These are phyloP conservation scores for Ganoderma sinense DNA, from an alignment of 1,284 basidiomycete genomes.

Conservation along the genomic window DNA sequence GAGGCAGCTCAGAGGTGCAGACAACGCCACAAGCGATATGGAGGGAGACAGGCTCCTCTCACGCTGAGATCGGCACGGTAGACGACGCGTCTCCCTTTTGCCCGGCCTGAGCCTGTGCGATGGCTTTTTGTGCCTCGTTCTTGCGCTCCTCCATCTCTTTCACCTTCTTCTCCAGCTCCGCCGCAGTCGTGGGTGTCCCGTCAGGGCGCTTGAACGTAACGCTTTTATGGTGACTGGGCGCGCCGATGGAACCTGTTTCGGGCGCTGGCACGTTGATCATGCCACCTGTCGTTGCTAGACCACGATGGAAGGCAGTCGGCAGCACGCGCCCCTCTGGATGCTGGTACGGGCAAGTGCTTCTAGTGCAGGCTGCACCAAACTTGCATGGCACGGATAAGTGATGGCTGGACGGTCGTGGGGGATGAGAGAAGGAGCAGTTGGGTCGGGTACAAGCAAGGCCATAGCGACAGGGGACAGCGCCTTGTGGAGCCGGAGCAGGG, in stretches of 20 bases:
- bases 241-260: constrained; percentile 69
- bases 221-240: constrained; percentile 67
- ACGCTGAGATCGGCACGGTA: constrained; percentile 62
- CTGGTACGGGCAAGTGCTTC: constrained; percentile 76
- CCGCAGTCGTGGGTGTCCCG: constrained; percentile 61
- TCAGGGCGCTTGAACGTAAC: constrained; percentile 67
- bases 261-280: constrained; percentile 66
- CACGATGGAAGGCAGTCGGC: constrained; percentile 79
- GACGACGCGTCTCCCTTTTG: constrained; percentile 65
- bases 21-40: not conserved
- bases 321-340: constrained; percentile 83
- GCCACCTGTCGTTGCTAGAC: constrained; percentile 64
- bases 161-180: constrained; percentile 62
- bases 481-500: constrained; percentile 34
- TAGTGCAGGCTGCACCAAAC: constrained; percentile 82
- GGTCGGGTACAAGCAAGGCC: constrained; percentile 79
- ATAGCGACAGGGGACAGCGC: constrained; percentile 70
- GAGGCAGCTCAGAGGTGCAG: not conserved
- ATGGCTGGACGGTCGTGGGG: constrained; percentile 29
- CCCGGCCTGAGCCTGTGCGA: constrained; percentile 58
- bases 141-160: constrained; percentile 67
- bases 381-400: constrained; percentile 62
- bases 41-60: not conserved
- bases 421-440: constrained; percentile 76
- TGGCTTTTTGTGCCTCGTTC: constrained; percentile 55